phyloP scores from a whole-genome alignment of 148 eudicot genomes.

The Mesembryanthemum crystallinum region DNA sequence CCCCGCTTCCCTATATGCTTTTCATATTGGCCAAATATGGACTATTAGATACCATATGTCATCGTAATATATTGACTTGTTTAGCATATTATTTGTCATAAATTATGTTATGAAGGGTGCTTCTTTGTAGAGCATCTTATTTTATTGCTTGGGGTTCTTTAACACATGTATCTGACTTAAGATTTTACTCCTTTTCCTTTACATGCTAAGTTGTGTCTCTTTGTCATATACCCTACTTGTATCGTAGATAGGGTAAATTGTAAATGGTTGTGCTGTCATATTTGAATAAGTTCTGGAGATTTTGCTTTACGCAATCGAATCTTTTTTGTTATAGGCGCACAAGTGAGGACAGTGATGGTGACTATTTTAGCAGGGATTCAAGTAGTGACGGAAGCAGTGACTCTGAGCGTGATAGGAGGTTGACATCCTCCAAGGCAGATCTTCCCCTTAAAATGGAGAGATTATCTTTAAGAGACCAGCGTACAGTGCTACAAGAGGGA shows the following conservation, averaged over 20 bases:
- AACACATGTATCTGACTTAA: background rate
- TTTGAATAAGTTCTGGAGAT: background rate
- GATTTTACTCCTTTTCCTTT: background rate
- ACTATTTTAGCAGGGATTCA: slow-evolving; percentile 63
- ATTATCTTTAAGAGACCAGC: slow-evolving; percentile 40
- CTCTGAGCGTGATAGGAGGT: slow-evolving; percentile 55
- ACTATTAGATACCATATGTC: background rate
- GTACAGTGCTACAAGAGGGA: slow-evolving; percentile 48
- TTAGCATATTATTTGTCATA: background rate
- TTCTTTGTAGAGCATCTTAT: background rate
- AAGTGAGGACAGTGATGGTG: slow-evolving; percentile 71
- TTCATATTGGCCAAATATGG: background rate
- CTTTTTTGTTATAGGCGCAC: slow-evolving; percentile 40
- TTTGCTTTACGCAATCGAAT: slow-evolving; percentile 23
- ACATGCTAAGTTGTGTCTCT: background rate
- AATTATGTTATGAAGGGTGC: background rate
- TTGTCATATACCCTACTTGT: background rate
- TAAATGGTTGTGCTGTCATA: background rate
- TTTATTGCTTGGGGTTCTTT: background rate
- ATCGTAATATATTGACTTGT: background rate
- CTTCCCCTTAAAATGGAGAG: slow-evolving; percentile 32
- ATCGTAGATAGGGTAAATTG: background rate
- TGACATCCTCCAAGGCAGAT: slow-evolving; percentile 34
- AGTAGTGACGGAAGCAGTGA: slow-evolving; percentile 88
- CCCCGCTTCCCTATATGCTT: background rate